These are phyloP conservation scores for Kandelia obovata DNA, from an alignment of 345 rosid species.

Conservation along the genomic window DNA sequence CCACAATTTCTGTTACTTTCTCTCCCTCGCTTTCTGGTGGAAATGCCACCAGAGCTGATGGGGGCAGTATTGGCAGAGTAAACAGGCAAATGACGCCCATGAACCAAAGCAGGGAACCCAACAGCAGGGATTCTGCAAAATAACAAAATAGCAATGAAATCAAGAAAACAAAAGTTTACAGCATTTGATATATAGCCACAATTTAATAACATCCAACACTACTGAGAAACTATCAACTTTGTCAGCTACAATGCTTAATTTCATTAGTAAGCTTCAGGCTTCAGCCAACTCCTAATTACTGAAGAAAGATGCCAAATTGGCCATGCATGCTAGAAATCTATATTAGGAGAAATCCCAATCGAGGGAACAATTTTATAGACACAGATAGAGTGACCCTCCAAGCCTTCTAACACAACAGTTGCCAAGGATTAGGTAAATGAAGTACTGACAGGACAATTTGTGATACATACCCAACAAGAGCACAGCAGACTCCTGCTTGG, in stretches of 20 bases:
- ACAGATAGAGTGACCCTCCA: no score
- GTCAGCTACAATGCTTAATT: neutral
- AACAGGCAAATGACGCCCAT: slow-evolving; percentile 78
- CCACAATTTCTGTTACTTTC: slow-evolving; percentile 37
- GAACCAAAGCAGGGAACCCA: slow-evolving; percentile 99
- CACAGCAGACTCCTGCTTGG: slow-evolving; percentile 99
- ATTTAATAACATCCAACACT: no score
- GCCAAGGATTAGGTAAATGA: neutral
- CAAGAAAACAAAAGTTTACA: neutral
- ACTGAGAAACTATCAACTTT: neutral
- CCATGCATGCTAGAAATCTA: neutral
- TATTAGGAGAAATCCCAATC: no score
- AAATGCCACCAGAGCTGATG: slow-evolving; percentile 33
- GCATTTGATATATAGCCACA: neutral
- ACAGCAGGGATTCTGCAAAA: slow-evolving; percentile 98
- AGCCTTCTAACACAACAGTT: neutral
- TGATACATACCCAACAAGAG: slow-evolving; percentile 80
- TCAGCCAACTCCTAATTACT: neutral
- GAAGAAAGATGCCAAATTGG: neutral
- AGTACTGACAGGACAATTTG: neutral
- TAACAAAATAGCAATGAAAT: neutral
- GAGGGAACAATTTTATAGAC: no score
- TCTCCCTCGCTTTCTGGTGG: slow-evolving; percentile 35
- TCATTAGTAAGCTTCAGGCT: no score
- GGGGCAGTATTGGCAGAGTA: slow-evolving; percentile 36